Evolutionary conservation across 306 rosid species (phyloP).

Genomic region (Dryas alaskensis): DNA sequence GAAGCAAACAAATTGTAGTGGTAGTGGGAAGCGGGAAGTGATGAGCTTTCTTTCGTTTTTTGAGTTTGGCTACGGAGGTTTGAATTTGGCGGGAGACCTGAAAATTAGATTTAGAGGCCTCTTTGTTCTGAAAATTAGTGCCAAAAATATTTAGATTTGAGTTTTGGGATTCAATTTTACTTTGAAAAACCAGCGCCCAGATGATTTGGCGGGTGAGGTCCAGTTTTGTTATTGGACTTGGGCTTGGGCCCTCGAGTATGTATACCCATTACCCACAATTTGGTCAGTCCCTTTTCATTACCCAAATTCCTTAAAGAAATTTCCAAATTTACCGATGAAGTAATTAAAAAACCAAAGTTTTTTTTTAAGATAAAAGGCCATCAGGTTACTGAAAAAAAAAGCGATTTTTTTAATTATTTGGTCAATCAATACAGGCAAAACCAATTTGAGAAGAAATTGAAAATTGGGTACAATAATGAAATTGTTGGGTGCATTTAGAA

Average conservation of each 20-base stretch:
- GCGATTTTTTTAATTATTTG: no score
- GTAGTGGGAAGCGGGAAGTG: not conserved
- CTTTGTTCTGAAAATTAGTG: not conserved
- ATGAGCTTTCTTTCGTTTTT: not conserved
- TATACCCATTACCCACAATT: no score
- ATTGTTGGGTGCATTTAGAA: no score
- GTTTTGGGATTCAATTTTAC: not conserved
- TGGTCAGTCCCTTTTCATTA: no score
- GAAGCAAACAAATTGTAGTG: not conserved
- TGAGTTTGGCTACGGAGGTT: not conserved
- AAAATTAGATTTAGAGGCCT: not conserved
- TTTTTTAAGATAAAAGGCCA: no score
- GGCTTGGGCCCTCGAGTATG: not conserved
- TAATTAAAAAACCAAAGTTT: no score
- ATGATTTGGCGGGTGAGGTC: not conserved
- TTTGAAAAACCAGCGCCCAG: not conserved
- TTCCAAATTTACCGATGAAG: no score
- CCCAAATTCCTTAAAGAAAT: no score
- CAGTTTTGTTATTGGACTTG: not conserved
- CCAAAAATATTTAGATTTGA: not conserved
- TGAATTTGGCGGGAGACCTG: constrained; percentile 9
- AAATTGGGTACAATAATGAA: no score
- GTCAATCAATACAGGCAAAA: no score
- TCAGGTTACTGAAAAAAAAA: no score
- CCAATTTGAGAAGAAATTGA: no score